Conservation (phyloP, 2,329 filamentous ascomycete genomes). For the Aspergillus terreus region DNA sequence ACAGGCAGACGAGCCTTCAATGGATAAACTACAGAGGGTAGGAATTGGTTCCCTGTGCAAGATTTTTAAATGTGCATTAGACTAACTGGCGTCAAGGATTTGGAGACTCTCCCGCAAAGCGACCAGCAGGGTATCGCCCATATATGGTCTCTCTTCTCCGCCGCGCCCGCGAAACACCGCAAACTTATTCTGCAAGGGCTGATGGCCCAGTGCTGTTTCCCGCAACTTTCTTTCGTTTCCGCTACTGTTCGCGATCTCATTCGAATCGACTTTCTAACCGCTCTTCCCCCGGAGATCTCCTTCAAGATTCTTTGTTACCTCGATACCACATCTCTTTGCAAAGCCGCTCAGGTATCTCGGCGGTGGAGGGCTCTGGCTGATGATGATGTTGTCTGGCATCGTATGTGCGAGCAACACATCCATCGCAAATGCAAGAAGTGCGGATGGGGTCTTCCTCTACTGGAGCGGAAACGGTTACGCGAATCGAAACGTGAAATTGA, state of each 20-base stretch:
- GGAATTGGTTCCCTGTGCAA: slow-evolving; percentile 26
- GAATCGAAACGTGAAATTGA: slow-evolving; percentile 85
- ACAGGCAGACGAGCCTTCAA: slow-evolving; percentile 90
- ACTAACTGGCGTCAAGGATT: slow-evolving; percentile 55
- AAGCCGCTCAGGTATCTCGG: slow-evolving; percentile 88
- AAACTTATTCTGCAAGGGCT: slow-evolving; percentile 97
- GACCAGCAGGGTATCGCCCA: slow-evolving; percentile 96
- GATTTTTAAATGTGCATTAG: neutral
- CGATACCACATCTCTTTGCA: slow-evolving; percentile 91
- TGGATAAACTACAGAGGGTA: slow-evolving; percentile 90
- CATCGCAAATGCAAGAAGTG: slow-evolving; percentile 92
- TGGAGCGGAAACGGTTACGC: slow-evolving; percentile 82
- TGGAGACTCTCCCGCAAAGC: slow-evolving; percentile 73
- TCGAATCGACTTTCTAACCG: slow-evolving; percentile 92
- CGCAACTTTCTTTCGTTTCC: slow-evolving; percentile 89
- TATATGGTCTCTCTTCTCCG: slow-evolving; percentile 97
- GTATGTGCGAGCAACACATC: slow-evolving; percentile 97
- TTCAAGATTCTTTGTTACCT: slow-evolving; percentile 92
- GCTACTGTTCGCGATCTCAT: slow-evolving; percentile 89
- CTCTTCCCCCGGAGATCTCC: slow-evolving; percentile 82
- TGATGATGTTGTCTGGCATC: slow-evolving; percentile 95
- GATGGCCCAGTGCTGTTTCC: slow-evolving; percentile 94
- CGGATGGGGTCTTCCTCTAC: slow-evolving; percentile 85
- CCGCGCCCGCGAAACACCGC: slow-evolving; percentile 86
- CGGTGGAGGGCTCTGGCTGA: slow-evolving; percentile 89